Evolutionary conservation across 1,284 basidiomycete genomes (phyloP), one percentile per base, ranked within the genome.

Genomic region (Vanrija humicola): DNA sequence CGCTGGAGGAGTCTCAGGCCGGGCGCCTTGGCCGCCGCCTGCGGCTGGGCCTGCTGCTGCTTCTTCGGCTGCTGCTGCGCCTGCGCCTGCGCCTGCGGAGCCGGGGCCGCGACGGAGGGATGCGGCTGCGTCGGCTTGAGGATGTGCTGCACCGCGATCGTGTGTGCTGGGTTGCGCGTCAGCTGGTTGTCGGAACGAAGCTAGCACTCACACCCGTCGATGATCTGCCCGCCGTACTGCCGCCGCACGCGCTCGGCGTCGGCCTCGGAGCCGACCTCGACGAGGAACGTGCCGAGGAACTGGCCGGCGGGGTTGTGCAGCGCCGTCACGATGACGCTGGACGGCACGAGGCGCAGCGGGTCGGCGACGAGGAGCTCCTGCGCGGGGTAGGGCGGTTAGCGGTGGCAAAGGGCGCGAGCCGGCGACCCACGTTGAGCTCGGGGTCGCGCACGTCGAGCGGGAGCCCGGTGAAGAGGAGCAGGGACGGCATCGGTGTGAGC

Each of bases 151-250:
- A 75, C 73, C 1, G 63, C 57, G 15, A 75, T 52, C 5, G 54
- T 52, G 50, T 64, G 65, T 3, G 63, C 73, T 74, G 61, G 14
- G n/a, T 23, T 5, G n/a, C 15, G 28, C 25, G 44, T 57, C 15
- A 60, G 58, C 34, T 42, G n/a, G n/a, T n/a, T n/a, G n/a, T n/a
- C n/a, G n/a, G n/a, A n/a, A n/a, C n/a, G n/a, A n/a, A n/a, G n/a
- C n/a, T n/a, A n/a, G 16, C 23, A 61, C 73, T 62, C 53, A 73
- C 73, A 63, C 12, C 58, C 63, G 60, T 75, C 73, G 38, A 75
- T 69, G n/a, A 61, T 50, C 49, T 70, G 66, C 5, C 70, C 72
- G 12, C 66, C 68, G 54, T 66, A 73, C 42, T 67, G 55, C 14
- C 43, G 21, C 18, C 73, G 55, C 18, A 75, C 66, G 38, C 55